Evolutionary conservation across 2,329 filamentous ascomycete genomes (phyloP), one percentile per base, ranked within the genome.

Genomic region (Exophiala sideris): DNA sequence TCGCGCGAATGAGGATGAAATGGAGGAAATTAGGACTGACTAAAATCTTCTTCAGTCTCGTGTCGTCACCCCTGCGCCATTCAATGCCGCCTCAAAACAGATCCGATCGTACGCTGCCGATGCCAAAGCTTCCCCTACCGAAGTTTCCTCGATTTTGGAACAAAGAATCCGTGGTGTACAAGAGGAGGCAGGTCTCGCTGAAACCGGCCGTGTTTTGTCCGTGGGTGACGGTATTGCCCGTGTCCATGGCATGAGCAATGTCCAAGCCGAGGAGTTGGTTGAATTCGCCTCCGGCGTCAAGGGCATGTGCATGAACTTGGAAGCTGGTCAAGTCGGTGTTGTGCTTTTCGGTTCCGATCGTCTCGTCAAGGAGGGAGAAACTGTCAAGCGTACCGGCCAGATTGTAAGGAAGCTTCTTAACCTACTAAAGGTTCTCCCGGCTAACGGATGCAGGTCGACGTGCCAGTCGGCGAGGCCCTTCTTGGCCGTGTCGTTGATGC

Each of bases 241-340:
- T 91, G 92, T 99, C 69, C 91, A 99, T 79, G 94, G 94, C 75
- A 91, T 99, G 90, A 89, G 85, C 88, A 99, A 99, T 77, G 94
- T 99, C 80, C 94, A 99, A 85, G 92, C 94, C 70, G 94, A 99
- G 82, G 94, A 99, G 84, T 88, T 99, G 76, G 94, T 99, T 75
- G 94, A 99, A 91, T 99, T 99, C 83, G 90, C 94, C 71, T 99
- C 94, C 66, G 94, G 94, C 78, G 94, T 97, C 79, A 97, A 97
- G 87, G 94, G 94, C 78, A 99, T 99, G 94, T 97, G 92, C 89
- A 97, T 99, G 92, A 99, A 99, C 89, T 87, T 99, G 80, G 94
- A 99, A 83, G 94, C 94, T 78, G 94, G 94, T 77, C 94, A 97
- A 81, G 94, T 99, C 81, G 94, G 94, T 96, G 91, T 99, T 72